Evolutionary conservation across 108 stramenopile species (phyloP).

Genomic region (Chaetoceros tenuissimus): DNA sequence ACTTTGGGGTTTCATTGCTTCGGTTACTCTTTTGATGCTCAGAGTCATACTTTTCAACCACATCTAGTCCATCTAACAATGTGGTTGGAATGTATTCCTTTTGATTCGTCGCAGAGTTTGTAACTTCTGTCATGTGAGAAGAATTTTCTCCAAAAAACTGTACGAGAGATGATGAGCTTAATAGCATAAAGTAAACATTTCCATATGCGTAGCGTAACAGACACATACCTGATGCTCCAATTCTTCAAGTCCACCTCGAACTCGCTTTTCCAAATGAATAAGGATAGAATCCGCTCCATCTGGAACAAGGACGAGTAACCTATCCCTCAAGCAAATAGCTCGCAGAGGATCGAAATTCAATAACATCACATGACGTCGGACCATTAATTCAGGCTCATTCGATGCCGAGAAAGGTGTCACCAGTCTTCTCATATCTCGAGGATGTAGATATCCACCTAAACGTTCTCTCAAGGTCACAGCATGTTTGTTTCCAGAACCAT

Average conservation of each 20-base stretch:
- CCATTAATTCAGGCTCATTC: conserved; percentile 78
- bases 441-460: conserved; percentile 82
- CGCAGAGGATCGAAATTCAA: conserved; percentile 82
- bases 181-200: background rate
- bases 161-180: background rate
- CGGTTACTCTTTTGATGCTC: too few relatives aligned
- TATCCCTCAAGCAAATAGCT: conserved; percentile 70
- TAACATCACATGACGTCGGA: conserved; percentile 79
- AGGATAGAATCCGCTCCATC: conserved; percentile 83
- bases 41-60: background rate
- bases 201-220: too few relatives aligned
- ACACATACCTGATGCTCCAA: conserved; percentile 49
- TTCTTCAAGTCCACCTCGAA: conserved; percentile 45
- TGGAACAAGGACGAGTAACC: conserved; percentile 68
- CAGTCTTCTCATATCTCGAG: conserved; percentile 84
- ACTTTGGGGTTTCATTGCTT: too few relatives aligned
- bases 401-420: conserved; percentile 84
- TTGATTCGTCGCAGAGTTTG: background rate
- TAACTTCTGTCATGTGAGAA: background rate
- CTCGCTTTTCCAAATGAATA: conserved; percentile 47
- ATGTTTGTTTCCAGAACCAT: background rate
- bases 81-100: background rate
- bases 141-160: conserved; percentile 1
- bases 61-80: background rate
- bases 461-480: conserved; percentile 43